These are phyloP conservation scores for Nicotiana sylvestris DNA, from an alignment of 257 asterid genomes.

Conservation along the genomic window DNA sequence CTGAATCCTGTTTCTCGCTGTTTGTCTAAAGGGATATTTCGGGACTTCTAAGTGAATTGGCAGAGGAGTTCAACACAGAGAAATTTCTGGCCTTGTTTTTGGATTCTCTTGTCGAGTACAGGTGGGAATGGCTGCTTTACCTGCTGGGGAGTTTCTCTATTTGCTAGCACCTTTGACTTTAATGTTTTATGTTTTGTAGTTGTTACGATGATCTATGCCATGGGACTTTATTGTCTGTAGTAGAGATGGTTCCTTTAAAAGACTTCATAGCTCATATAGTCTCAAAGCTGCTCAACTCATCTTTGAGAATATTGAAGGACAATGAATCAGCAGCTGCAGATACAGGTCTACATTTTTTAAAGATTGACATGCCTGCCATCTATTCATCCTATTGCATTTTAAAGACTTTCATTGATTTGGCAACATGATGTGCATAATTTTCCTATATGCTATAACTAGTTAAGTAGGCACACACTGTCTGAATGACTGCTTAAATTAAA, in stretches of 20 bases:
- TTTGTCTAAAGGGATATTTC: slow-evolving; percentile 58
- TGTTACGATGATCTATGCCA: slow-evolving; percentile 48
- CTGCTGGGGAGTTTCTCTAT: not conserved
- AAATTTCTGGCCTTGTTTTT: slow-evolving; percentile 59
- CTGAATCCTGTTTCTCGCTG: slow-evolving; percentile 13
- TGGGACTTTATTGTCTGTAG: slow-evolving; percentile 36
- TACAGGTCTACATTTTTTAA: slow-evolving; percentile 46
- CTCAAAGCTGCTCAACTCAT: slow-evolving; percentile 45
- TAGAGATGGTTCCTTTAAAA: slow-evolving; percentile 60
- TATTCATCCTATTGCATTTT: not conserved
- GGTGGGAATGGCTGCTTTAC: slow-evolving; percentile 40
- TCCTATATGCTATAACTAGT: not conserved
- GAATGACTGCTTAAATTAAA: not conserved
- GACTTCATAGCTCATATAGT: slow-evolving; percentile 41
- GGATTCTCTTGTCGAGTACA: slow-evolving; percentile 72
- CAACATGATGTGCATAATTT: not conserved
- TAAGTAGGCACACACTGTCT: slow-evolving; percentile 2
- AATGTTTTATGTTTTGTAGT: slow-evolving; percentile 36
- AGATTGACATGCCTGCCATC: not conserved
- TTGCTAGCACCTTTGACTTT: not conserved
- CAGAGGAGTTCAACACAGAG: slow-evolving; percentile 70
- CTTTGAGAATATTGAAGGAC: slow-evolving; percentile 36
- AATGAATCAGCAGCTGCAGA: slow-evolving; percentile 33
- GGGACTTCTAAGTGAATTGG: slow-evolving; percentile 50
- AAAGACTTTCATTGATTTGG: not conserved